Percentiles rank a stretch among this genome's conserved stretches.
Evolutionary conservation across 1,139 yeast species (phyloP).

Genomic region (Blastobotrys serpentis): DNA sequence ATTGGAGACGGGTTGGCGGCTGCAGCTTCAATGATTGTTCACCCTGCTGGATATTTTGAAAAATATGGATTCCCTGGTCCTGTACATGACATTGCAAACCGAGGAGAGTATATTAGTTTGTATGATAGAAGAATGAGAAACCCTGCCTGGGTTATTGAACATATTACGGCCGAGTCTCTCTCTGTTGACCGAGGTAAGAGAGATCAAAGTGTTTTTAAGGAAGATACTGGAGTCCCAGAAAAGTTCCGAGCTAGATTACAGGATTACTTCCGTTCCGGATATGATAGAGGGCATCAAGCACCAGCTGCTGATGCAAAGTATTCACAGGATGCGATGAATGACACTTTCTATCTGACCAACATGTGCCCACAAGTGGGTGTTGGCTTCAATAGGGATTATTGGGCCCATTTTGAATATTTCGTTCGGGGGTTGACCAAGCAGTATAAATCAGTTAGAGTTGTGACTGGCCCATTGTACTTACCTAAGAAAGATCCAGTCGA

Average conservation of each 20-base stretch:
- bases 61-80: conserved; percentile 96
- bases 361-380: conserved; percentile 98
- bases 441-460: conserved; percentile 73
- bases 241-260: conserved; percentile 70
- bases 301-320: conserved; percentile 98
- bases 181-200: conserved; percentile 56
- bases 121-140: conserved; percentile 82
- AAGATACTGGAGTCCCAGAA: conserved; percentile 81
- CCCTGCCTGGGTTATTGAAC: conserved; percentile 93
- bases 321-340: conserved; percentile 88
- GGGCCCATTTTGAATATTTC: conserved; percentile 97
- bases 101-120: conserved; percentile 78
- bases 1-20: conserved; percentile 16
- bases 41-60: conserved; percentile 56
- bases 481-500: conserved; percentile 68
- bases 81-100: conserved; percentile 71
- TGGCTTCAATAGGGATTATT: conserved; percentile 93
- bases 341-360: conserved; percentile 83
- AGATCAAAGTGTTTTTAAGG: conserved; percentile 75
- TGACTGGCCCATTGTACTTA: conserved; percentile 91
- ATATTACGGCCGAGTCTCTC: conserved; percentile 74
- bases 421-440: conserved; percentile 68
- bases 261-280: conserved; percentile 93
- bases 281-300: conserved; percentile 95
- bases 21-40: conserved; percentile 37